Conservation (phyloP, 2,329 filamentous ascomycete species). For the Hymenotorrendiella dingleyae region DNA sequence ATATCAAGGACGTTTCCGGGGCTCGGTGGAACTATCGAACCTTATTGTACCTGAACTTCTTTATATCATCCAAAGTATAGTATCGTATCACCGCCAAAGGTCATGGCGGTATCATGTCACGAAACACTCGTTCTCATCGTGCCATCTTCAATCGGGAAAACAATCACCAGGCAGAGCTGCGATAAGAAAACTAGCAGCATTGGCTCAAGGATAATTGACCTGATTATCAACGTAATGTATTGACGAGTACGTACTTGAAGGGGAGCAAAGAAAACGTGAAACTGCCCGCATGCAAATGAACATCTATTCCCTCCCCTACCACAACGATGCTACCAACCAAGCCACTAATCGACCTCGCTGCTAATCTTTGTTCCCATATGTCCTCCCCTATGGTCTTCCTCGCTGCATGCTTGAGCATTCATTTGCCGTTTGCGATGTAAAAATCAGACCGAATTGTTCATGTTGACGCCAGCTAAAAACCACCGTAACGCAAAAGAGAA, state of each 20-base stretch:
- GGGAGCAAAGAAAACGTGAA: conserved; percentile 1
- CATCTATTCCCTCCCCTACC: conserved; percentile 17
- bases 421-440: neutral
- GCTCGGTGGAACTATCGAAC: no score
- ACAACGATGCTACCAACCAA: conserved; percentile 16
- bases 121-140: no score
- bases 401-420: neutral
- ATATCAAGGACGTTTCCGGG: no score
- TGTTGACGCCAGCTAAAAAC: conserved; percentile 25
- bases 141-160: no score
- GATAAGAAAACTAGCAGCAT: no score
- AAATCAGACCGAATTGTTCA: conserved; percentile 18
- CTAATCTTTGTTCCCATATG: neutral
- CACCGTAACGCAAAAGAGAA: conserved; percentile 22
- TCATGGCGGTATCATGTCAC: no score
- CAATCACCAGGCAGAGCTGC: no score
- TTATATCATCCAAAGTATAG: no score
- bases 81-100: no score
- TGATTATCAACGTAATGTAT: conserved; percentile 6
- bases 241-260: neutral
- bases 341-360: conserved; percentile 3
- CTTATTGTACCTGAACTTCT: no score
- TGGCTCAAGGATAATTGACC: no score
- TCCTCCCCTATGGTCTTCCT: neutral
- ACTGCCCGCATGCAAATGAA: conserved; percentile 17